Evolutionary conservation across 768 basidiomycete genomes (phyloP).

Genomic region (Serendipita sp.): DNA sequence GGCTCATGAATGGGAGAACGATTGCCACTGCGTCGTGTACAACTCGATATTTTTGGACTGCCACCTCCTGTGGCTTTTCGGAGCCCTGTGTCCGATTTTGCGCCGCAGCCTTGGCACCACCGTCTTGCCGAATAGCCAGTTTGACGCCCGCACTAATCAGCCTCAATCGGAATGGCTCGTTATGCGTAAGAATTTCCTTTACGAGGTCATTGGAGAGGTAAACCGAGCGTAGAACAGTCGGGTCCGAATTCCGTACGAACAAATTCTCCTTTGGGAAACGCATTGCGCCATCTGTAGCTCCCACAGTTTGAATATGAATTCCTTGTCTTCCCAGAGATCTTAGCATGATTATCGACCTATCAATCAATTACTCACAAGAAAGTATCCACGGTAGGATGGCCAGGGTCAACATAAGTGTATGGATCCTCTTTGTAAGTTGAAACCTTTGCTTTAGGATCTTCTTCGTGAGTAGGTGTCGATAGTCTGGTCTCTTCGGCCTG

Average conservation of each 20-base stretch:
- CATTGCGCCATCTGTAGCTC: neutral
- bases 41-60: constrained; percentile 48
- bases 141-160: constrained; percentile 90
- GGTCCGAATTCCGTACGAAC: constrained; percentile 68
- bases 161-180: constrained; percentile 70
- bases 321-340: neutral
- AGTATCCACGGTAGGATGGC: constrained; percentile 49
- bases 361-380: constrained; percentile 45
- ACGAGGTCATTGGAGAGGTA: constrained; percentile 81
- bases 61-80: constrained; percentile 19
- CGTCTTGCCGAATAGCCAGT: constrained; percentile 80
- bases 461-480: constrained; percentile 14
- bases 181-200: constrained; percentile 60
- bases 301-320: neutral
- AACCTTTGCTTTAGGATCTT: constrained; percentile 13
- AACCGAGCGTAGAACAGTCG: constrained; percentile 46
- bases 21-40: constrained; percentile 74
- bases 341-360: too few species aligned
- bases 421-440: constrained; percentile 75
- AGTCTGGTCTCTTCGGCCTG: constrained; percentile 33
- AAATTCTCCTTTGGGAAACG: constrained; percentile 60
- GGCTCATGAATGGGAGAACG: constrained; percentile 66
- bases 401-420: constrained; percentile 59
- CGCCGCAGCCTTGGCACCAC: constrained; percentile 26
- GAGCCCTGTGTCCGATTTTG: constrained; percentile 14